Evolutionary conservation across 2,329 filamentous ascomycete species (phyloP).

Genomic region (Akanthomyces dipterigenus): DNA sequence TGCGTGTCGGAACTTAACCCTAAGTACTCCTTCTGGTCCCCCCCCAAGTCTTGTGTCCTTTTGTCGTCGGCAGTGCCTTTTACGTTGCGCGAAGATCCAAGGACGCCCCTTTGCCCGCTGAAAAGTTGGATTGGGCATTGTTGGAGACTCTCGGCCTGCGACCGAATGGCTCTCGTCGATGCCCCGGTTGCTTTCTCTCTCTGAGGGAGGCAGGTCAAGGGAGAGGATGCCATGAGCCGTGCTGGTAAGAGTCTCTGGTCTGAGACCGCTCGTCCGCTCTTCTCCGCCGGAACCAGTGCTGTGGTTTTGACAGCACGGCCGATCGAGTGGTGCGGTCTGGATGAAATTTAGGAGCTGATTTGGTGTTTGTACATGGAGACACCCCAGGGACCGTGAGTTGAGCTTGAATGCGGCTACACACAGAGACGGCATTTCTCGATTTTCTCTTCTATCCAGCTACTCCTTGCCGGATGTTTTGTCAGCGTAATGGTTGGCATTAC

Average conservation of each 20-base stretch:
- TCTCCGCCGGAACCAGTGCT: conserved; percentile 56
- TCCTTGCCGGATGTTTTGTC: conserved; percentile 39
- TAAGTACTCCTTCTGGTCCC: conserved; percentile 63
- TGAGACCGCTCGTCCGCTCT: conserved; percentile 69
- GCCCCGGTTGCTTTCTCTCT: conserved; percentile 46
- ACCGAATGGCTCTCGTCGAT: conserved; percentile 18
- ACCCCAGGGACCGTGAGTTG: conserved; percentile 30
- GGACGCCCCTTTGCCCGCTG: conserved; percentile 36
- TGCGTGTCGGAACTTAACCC: conserved; percentile 87
- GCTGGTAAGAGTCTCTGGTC: conserved; percentile 66
- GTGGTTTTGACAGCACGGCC: conserved; percentile 33
- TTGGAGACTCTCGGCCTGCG: conserved; percentile 29
- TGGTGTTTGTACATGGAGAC: conserved; percentile 12
- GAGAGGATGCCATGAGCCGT: conserved; percentile 65
- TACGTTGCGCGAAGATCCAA: conserved; percentile 38
- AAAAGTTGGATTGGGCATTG: conserved; percentile 44
- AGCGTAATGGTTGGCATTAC: conserved; percentile 21
- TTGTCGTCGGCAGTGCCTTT: conserved; percentile 51
- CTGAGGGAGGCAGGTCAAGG: conserved; percentile 35
- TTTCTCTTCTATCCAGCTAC: conserved; percentile 19
- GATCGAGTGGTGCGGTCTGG: conserved; percentile 18
- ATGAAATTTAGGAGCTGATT: background rate
- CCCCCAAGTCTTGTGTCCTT: conserved; percentile 53
- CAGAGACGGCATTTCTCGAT: conserved; percentile 36
- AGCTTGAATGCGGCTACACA: conserved; percentile 40